Conservation (phyloP, 495 filamentous ascomycete genomes). For the Podospora pseudocomata region DNA sequence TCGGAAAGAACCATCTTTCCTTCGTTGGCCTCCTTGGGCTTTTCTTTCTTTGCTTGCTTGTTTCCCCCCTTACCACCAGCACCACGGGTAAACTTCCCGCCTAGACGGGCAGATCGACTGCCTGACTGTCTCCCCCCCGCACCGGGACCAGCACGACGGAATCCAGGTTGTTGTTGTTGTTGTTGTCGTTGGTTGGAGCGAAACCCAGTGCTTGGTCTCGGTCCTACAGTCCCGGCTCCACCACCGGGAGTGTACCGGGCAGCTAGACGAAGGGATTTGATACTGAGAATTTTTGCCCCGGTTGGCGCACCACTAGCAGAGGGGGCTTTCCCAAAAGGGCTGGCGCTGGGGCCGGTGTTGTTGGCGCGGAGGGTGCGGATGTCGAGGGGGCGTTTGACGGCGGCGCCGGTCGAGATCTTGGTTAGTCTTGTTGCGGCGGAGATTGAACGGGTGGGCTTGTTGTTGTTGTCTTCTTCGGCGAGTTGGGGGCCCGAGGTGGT, state of each 20-base stretch:
- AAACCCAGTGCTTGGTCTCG: not conserved
- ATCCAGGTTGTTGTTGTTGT: no score
- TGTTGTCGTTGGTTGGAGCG: not conserved
- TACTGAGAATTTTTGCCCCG: conserved; percentile 25
- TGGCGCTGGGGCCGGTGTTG: conserved; percentile 22
- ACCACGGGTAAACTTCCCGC: not conserved
- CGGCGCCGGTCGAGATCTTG: conserved; percentile 11
- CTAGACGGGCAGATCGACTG: not conserved
- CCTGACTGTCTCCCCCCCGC: not conserved
- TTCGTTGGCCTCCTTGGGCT: not conserved
- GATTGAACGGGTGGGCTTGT: conserved; percentile 11
- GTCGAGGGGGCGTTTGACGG: not conserved
- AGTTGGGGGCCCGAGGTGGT: conserved; percentile 18
- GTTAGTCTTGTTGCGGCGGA: conserved; percentile 26
- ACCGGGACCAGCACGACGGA: not conserved
- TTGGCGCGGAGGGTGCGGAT: conserved; percentile 5
- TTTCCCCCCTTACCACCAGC: not conserved
- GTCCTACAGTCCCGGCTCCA: not conserved
- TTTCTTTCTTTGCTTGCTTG: conserved; percentile 8
- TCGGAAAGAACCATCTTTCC: conserved; percentile 20
- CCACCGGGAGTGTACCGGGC: not conserved
- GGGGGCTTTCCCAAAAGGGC: not conserved
- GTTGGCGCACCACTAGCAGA: conserved; percentile 7
- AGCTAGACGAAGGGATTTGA: not conserved
- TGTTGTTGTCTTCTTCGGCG: conserved; percentile 13